Evolutionary conservation across 345 rosid genomes (phyloP), one percentile per base, ranked within the genome.

Genomic region (Ailanthus altissimus): DNA sequence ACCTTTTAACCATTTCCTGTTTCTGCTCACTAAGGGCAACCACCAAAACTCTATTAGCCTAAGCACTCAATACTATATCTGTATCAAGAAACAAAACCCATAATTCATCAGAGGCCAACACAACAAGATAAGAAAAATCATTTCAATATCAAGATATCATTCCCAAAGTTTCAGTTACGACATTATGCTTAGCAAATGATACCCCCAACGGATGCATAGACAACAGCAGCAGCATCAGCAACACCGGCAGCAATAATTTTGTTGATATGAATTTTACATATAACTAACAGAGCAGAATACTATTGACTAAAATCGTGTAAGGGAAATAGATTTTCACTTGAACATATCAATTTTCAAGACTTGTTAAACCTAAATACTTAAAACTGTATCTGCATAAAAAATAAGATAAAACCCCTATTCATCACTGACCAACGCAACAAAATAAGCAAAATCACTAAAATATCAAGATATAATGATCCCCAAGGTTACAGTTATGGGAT

Each of bases 1-100:
- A 89, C 95, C 95, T 88, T 77, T 83, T 80, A 83, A 89, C 86
- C 95, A 91, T 91, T 86, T 87, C 88, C 85, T 40, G 56, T 46
- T 76, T 67, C 32, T 69, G 67, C 67, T 45, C 21, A 36, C 2
- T 60, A 59, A 77, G 38, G 14, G 56, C 80, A 56, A 72, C 42
- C 20, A 38, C 61, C 62, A 62, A 73, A 50, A 40, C 18, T 60
- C 15, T 15, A 77, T 62, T n/a, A 63, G 21, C 49, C 16, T 23
- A 65, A 51, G 26, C 23, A 49, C 36, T 42, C 81, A 63, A 74
- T 16, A 9, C 67, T 45, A 36, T 56, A 54, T 57, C 82, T 79
- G 62, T 9, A 60, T 71, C 7, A 21, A 42, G n/a, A 75, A 69
- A 57, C 16, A 20, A 75, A 67, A 71, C 42, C 32, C 65, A 28